Conservation (phyloP, 1,139 yeast species). For the Suhomyces coccinellae region DNA sequence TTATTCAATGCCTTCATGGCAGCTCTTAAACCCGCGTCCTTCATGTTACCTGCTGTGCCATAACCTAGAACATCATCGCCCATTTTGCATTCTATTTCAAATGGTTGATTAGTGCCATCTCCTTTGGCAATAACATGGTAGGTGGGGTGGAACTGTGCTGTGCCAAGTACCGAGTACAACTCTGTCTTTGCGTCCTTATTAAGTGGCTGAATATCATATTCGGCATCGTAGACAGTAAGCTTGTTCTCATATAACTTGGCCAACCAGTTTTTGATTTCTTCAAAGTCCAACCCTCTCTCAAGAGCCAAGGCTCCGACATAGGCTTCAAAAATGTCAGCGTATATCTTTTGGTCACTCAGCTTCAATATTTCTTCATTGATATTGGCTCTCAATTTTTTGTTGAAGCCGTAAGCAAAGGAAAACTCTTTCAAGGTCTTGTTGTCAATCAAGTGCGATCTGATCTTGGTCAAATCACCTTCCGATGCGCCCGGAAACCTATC, state of each 20-base stretch:
- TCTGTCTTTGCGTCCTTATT: conserved; percentile 72
- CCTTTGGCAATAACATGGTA: conserved; percentile 44
- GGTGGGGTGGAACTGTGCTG: conserved; percentile 64
- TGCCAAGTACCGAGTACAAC: conserved; percentile 77
- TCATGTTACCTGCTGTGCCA: conserved; percentile 60
- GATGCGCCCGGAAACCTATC: conserved; percentile 64
- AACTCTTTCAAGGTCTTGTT: conserved; percentile 74
- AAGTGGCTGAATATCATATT: conserved; percentile 29
- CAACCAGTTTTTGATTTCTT: conserved; percentile 62
- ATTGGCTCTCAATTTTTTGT: conserved; percentile 54
- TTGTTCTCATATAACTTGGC: conserved; percentile 44
- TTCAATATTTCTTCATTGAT: conserved; percentile 46
- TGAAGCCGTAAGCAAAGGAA: conserved; percentile 70
- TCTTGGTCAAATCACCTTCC: conserved; percentile 79
- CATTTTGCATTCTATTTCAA: conserved; percentile 67
- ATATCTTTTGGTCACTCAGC: conserved; percentile 58
- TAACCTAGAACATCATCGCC: conserved; percentile 54
- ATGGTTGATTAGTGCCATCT: conserved; percentile 47
- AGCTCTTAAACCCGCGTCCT: conserved; percentile 70
- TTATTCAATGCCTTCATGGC: conserved; percentile 71
- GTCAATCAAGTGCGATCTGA: conserved; percentile 71
- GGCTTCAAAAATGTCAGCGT: conserved; percentile 86
- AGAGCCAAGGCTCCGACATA: conserved; percentile 81
- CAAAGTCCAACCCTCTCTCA: conserved; percentile 51
- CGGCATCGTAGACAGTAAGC: conserved; percentile 28